A percentile compares a stretch with the other conserved stretches of the same genome.
phyloP scores from a whole-genome alignment of 2,329 filamentous ascomycete species.

The Diplodia seriata region DNA sequence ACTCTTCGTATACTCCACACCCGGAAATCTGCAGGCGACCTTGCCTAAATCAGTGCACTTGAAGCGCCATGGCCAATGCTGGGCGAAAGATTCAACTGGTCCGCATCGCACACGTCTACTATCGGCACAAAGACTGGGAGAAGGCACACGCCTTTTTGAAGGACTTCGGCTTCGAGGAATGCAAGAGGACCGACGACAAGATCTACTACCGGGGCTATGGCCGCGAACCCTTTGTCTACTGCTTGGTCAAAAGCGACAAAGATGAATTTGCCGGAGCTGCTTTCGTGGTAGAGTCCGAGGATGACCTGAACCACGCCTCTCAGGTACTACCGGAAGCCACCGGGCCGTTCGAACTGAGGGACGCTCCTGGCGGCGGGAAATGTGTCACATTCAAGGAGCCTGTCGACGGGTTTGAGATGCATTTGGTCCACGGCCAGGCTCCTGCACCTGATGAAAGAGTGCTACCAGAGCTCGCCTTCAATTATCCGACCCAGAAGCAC shows the following conservation, averaged over 20 bases:
- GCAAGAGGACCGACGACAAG: slow-evolving; percentile 37
- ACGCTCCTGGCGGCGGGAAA: slow-evolving; percentile 60
- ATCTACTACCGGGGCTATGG: slow-evolving; percentile 67
- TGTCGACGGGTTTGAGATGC: slow-evolving; percentile 59
- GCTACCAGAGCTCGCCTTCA: slow-evolving; percentile 57
- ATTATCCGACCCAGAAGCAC: slow-evolving; percentile 58
- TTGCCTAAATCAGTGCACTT: neutral
- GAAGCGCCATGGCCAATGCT: slow-evolving; percentile 21
- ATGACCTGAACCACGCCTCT: slow-evolving; percentile 59
- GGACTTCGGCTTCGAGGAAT: slow-evolving; percentile 36
- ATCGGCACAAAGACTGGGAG: slow-evolving; percentile 35
- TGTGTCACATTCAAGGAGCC: slow-evolving; percentile 51
- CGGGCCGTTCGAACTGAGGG: slow-evolving; percentile 54
- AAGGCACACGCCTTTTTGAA: slow-evolving; percentile 35
- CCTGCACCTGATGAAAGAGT: slow-evolving; percentile 46
- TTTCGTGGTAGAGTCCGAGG: slow-evolving; percentile 61
- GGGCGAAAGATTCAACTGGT: slow-evolving; percentile 30
- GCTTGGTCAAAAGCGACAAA: slow-evolving; percentile 52
- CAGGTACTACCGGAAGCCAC: slow-evolving; percentile 56
- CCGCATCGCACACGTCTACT: slow-evolving; percentile 35
- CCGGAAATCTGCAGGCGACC: neutral
- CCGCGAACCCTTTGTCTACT: slow-evolving; percentile 63
- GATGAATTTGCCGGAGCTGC: slow-evolving; percentile 61
- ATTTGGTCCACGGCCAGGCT: slow-evolving; percentile 62
- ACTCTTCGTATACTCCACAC: neutral